These are phyloP conservation scores for Naumovozyma dairenensis DNA, from an alignment of 805 yeast genomes.

Conservation along the genomic window DNA sequence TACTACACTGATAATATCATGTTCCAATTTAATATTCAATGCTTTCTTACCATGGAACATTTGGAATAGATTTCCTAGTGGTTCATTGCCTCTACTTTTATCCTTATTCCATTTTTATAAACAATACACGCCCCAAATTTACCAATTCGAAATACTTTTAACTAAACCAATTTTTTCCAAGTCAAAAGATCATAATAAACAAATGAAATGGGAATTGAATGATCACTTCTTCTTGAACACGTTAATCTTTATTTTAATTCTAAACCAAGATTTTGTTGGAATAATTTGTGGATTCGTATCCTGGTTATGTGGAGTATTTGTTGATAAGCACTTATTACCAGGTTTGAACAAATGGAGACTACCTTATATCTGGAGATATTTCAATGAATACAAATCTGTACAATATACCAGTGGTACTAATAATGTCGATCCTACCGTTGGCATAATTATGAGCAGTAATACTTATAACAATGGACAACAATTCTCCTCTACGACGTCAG, in stretches of 20 bases:
- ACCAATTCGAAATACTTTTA: slow-evolving; percentile 32
- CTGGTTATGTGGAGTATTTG: slow-evolving; percentile 35
- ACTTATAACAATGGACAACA: no score
- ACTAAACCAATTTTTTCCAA: slow-evolving; percentile 18
- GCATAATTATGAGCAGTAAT: no score
- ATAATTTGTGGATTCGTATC: slow-evolving; percentile 33
- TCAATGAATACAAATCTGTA: not conserved
- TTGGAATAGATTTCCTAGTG: slow-evolving; percentile 34
- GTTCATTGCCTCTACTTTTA: slow-evolving; percentile 34
- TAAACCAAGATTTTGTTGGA: slow-evolving; percentile 38
- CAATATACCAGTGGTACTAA: not conserved
- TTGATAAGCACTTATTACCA: slow-evolving; percentile 36
- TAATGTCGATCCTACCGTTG: slow-evolving; percentile 9
- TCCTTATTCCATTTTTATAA: slow-evolving; percentile 33
- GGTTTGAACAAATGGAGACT: slow-evolving; percentile 30
- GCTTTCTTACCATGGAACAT: slow-evolving; percentile 29
- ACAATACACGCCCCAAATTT: slow-evolving; percentile 34
- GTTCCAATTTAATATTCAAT: slow-evolving; percentile 27
- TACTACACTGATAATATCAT: slow-evolving; percentile 34
- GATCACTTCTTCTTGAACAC: slow-evolving; percentile 29
- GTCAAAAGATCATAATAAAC: slow-evolving; percentile 10
- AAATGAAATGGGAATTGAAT: slow-evolving; percentile 21
- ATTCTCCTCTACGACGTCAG: no score
- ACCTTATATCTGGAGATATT: slow-evolving; percentile 22
- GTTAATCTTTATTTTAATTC: slow-evolving; percentile 28